Conservation (phyloP, 257 asterid genomes). For the Paulownia fortunei region DNA sequence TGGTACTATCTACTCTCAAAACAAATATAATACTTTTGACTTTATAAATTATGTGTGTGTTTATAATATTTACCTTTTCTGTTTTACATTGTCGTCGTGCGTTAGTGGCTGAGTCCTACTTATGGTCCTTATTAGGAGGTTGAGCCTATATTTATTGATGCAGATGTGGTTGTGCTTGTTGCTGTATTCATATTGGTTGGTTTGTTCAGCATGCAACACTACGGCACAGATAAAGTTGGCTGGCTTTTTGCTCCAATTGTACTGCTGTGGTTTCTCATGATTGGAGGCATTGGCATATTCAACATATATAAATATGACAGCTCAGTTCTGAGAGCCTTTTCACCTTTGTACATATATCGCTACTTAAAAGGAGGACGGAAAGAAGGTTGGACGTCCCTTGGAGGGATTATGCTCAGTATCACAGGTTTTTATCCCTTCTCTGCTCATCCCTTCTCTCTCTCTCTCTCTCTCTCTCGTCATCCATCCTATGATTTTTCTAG, state of each 20-base stretch:
- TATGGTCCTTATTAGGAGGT: neutral
- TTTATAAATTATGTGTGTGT: neutral
- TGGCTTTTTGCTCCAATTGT: conserved; percentile 92
- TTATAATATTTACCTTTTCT: neutral
- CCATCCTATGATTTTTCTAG: neutral
- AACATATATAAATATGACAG: conserved; percentile 69
- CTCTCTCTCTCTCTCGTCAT: conserved; percentile 11
- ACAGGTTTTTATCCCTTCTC: conserved; percentile 58
- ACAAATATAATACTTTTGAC: neutral
- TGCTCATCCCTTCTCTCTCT: neutral
- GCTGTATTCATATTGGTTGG: conserved; percentile 81
- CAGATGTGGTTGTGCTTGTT: conserved; percentile 78
- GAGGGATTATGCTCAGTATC: conserved; percentile 92
- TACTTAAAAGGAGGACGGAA: conserved; percentile 61
- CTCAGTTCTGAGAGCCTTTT: conserved; percentile 79
- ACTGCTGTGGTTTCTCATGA: conserved; percentile 83
- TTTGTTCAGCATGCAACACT: conserved; percentile 84
- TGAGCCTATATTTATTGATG: conserved; percentile 33
- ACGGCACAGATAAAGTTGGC: conserved; percentile 89
- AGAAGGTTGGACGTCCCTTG: conserved; percentile 77
- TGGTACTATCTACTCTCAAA: conserved; percentile 48
- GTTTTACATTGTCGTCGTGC: neutral
- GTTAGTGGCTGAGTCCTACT: neutral
- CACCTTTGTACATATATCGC: conserved; percentile 73
- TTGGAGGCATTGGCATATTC: conserved; percentile 86